phyloP scores from a whole-genome alignment of 2,329 filamentous ascomycete genomes.

The Stagonosporopsis rhizophila region DNA sequence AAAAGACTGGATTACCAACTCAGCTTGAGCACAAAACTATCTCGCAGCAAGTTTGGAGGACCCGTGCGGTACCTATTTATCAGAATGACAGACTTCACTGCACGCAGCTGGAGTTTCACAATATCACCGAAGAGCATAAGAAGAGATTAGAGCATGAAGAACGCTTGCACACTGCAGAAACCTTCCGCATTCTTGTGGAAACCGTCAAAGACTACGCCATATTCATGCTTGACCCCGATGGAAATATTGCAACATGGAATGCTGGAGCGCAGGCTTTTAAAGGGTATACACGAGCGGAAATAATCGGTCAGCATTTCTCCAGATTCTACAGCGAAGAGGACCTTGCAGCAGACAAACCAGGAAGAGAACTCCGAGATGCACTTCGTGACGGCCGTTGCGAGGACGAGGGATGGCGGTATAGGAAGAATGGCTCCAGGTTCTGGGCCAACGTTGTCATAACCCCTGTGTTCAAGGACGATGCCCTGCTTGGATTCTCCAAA shows the following conservation, averaged over 20 bases:
- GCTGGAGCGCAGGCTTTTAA: slow-evolving; percentile 63
- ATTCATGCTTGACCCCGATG: slow-evolving; percentile 65
- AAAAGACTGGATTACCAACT: slow-evolving; percentile 46
- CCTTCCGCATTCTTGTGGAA: slow-evolving; percentile 67
- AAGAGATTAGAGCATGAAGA: slow-evolving; percentile 52
- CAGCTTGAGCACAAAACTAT: slow-evolving; percentile 42
- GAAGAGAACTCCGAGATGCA: slow-evolving; percentile 60
- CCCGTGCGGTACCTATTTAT: slow-evolving; percentile 55
- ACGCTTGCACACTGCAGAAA: slow-evolving; percentile 57
- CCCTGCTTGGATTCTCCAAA: slow-evolving; percentile 65
- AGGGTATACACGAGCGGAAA: slow-evolving; percentile 62
- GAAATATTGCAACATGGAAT: slow-evolving; percentile 67
- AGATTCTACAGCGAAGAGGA: slow-evolving; percentile 64
- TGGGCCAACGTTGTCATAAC: slow-evolving; percentile 68
- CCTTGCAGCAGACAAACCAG: slow-evolving; percentile 57
- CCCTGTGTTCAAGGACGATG: slow-evolving; percentile 60
- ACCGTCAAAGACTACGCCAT: slow-evolving; percentile 69
- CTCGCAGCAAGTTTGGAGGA: slow-evolving; percentile 38
- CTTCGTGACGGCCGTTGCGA: slow-evolving; percentile 63
- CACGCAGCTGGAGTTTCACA: slow-evolving; percentile 53
- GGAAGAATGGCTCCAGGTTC: slow-evolving; percentile 64
- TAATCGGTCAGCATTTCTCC: slow-evolving; percentile 66
- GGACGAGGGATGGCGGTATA: slow-evolving; percentile 67
- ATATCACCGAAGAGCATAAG: slow-evolving; percentile 44
- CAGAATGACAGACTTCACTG: slow-evolving; percentile 50